These are phyloP conservation scores for Dioscorea cayenensis DNA, from an alignment of 116 monocot genomes.

Conservation along the genomic window DNA sequence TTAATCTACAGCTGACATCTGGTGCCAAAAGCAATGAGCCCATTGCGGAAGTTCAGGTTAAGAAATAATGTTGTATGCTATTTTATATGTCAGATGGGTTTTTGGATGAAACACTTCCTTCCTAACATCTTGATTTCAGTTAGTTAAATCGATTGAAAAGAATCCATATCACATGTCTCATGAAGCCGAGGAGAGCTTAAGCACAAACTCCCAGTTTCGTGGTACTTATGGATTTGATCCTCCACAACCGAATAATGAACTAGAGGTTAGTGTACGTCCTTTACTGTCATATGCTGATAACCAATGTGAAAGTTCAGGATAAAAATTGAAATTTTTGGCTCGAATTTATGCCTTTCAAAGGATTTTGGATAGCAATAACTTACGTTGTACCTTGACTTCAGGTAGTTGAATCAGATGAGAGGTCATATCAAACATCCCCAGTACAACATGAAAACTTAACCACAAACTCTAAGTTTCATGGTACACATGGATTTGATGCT, in stretches of 20 bases:
- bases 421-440: constrained; percentile 15
- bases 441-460: constrained; percentile 19
- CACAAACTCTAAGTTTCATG: constrained; percentile 21
- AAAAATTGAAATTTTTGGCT: not conserved
- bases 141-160: constrained; percentile 28
- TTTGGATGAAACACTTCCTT: constrained; percentile 12
- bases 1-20: constrained; percentile 23
- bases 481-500: constrained; percentile 17
- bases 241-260: constrained; percentile 29
- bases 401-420: constrained; percentile 36
- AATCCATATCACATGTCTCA: constrained; percentile 14
- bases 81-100: not conserved
- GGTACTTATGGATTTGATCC: constrained; percentile 17
- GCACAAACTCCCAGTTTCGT: constrained; percentile 20
- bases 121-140: constrained; percentile 15
- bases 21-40: constrained; percentile 9
- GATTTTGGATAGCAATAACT: not conserved
- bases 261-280: constrained; percentile 23
- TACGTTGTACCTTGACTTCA: constrained; percentile 9
- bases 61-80: constrained; percentile 4
- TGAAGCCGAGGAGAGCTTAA: constrained; percentile 21
- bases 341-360: not conserved
- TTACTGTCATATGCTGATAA: not conserved
- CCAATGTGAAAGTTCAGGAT: constrained; percentile 26
- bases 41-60: constrained; percentile 21